Evolutionary conservation across 345 rosid genomes (phyloP), one percentile per base, ranked within the genome.

Genomic region (Citrus hindsii): DNA sequence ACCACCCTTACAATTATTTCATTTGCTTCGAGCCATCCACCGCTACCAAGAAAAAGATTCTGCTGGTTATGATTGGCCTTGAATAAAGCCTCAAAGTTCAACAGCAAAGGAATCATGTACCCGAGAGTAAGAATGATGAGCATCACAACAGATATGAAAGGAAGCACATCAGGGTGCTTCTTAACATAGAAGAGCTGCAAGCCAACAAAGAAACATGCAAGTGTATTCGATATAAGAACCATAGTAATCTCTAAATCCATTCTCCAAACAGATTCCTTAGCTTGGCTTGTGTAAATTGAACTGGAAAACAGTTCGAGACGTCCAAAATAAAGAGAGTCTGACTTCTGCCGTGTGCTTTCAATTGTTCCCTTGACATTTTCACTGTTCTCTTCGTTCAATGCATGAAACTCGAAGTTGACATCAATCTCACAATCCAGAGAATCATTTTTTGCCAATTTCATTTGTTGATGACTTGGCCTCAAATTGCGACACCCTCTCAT

Each of bases 1-100:
- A 92, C 93, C 73, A 87, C 86, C 83, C 98, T 83, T 28, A 93
- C 97, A 25, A 90, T 81, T 76, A 93, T 93, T 83, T 95, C 94
- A 74, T 95, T 91, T 66, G 88, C 90, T 85, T 93, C 94, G 7
- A 95, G 88, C 99, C 98, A 92, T 71, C 92, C 92, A 70, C 92
- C 92, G 40, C 85, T 88, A 63, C 85, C 89, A 24, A 91, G 88
- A 81, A 93, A 87, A 79, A 87, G 58, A 83, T 83, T 87, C 80
- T 83, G 93, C 80, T 84, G 89, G 77, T 76, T 83, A 37, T 13
- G 80, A 71, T 86, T 84, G 77, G 71, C 71, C 58, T 67, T 33
- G 58, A 93, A 92, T 72, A 94, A 75, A 66, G 96, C 96, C 74
- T 93, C 97, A 24, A 95, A 93, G 80, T 92, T 93, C 73, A 95